Base-by-base conservation (phyloP, 495 filamentous ascomycete species). In the Aspergillus wentii region DNA sequence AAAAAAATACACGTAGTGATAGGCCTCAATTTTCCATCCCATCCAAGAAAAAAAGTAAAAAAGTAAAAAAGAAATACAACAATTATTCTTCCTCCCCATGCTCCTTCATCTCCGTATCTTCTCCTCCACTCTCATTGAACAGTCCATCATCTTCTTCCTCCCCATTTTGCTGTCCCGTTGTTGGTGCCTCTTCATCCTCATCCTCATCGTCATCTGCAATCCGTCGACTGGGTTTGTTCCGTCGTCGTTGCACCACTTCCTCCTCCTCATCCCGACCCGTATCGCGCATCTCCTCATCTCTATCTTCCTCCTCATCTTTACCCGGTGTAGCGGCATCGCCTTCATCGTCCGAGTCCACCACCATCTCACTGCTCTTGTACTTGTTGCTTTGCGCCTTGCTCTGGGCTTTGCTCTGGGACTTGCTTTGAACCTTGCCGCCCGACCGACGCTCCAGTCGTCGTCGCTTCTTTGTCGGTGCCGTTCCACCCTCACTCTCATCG, bases 351-450 rank as follows among this genome's bases (percentile, higher is more conserved):
- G 80, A 85, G 35, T 89, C 85, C 23, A 85, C 82, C 18, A 94
- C 80, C 40, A 85, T 74, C 58, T 94, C 88, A 25, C 68, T 80
- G 37, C 79, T 85, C 72, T 94, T 94, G 61, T 75, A 92, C 51
- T 90, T 89, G 40, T 60, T 57, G 13, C 42, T 37, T 44, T 73
- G 72, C n/a, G n/a, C n/a, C n/a, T n/a, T n/a, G n/a, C n/a, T n/a
- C n/a, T n/a, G n/a, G n/a, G n/a, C n/a, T n/a, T n/a, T n/a, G n/a
- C n/a, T n/a, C n/a, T n/a, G n/a, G n/a, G n/a, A n/a, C n/a, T 60
- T 57, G 13, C 42, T 37, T 44, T 73, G 72, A 46, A 75, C 72
- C 48, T 75, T 77, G 4, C 74, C 75, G 23, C 80, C 71, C 46
- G 75, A 74, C 48, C 78, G 64, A 25, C 66, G 62, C 41, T 68